Evolutionary conservation across 768 basidiomycete species (phyloP).

Genomic region (Pseudohyphozyma bogoriensis): DNA sequence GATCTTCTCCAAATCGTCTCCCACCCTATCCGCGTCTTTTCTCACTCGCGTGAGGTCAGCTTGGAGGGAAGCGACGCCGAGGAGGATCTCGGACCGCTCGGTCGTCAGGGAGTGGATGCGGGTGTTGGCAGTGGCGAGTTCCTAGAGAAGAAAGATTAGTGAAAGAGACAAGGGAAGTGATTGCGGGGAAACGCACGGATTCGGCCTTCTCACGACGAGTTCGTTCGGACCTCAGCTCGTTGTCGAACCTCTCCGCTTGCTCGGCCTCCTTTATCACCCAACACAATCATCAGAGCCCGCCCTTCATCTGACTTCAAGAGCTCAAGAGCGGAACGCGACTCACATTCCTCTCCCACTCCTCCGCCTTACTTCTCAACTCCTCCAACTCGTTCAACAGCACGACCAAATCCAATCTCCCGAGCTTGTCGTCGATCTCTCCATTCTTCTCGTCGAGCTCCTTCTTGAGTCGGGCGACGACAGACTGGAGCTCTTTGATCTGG

Average conservation of each 20-base stretch:
- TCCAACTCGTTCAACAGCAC: no score
- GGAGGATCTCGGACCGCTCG: constrained; percentile 57
- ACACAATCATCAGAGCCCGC: no score
- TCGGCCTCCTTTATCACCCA: no score
- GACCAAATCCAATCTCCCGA: no score
- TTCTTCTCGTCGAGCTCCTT: constrained; percentile 64
- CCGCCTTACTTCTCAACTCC: no score
- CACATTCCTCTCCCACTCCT: no score
- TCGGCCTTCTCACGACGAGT: constrained; percentile 2
- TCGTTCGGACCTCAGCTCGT: constrained; percentile 60
- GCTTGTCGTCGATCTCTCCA: constrained; percentile 74
- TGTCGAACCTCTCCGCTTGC: constrained; percentile 69
- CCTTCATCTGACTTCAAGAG: no score
- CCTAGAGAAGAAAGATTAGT: constrained; percentile 61
- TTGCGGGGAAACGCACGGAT: background rate
- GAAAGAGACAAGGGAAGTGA: constrained; percentile 37
- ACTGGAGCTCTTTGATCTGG: constrained; percentile 63
- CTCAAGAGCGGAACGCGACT: no score
- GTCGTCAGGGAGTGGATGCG: constrained; percentile 69
- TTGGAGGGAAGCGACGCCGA: constrained; percentile 58
- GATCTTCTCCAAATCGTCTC: constrained; percentile 61
- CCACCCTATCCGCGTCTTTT: constrained; percentile 65
- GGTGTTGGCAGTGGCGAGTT: constrained; percentile 58
- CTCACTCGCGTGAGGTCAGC: constrained; percentile 64
- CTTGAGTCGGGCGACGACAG: constrained; percentile 29